Percentiles rank a stretch among this genome's conserved stretches.
phyloP scores from a whole-genome alignment of 192 early-diverging fungal genomes.

The Coemansia sp. region DNA sequence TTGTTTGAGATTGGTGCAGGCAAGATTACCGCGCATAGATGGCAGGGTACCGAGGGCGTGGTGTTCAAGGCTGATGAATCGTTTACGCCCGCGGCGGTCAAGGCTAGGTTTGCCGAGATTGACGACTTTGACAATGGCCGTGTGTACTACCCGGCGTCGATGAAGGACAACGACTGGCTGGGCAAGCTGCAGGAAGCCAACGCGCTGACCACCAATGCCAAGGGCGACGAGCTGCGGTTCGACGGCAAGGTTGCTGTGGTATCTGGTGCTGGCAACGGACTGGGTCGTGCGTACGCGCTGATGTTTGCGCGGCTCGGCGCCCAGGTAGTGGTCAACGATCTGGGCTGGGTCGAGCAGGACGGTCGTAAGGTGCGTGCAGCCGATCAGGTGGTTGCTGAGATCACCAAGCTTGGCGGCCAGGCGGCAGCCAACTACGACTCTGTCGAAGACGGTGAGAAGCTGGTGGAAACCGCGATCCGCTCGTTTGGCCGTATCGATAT shows the following conservation, averaged over 20 bases:
- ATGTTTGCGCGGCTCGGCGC: constrained; percentile 86
- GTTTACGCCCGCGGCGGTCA: constrained; percentile 84
- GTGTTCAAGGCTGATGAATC: constrained; percentile 87
- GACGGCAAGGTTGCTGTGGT: constrained; percentile 82
- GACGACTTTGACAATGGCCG: constrained; percentile 61
- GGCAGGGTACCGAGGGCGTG: constrained; percentile 84
- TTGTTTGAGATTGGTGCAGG: constrained; percentile 95
- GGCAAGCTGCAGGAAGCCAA: constrained; percentile 77
- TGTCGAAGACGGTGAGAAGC: constrained; percentile 94
- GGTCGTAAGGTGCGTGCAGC: constrained; percentile 53
- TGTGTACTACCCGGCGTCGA: constrained; percentile 68
- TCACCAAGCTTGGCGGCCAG: constrained; percentile 75
- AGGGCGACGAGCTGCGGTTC: constrained; percentile 61
- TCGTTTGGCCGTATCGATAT: constrained; percentile 79
- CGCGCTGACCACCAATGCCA: constrained; percentile 61
- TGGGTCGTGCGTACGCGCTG: constrained; percentile 86
- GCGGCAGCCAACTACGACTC: constrained; percentile 93
- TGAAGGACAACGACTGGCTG: constrained; percentile 83
- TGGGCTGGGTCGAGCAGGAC: constrained; percentile 62
- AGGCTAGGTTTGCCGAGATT: constrained; percentile 75
- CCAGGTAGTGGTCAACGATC: constrained; percentile 89
- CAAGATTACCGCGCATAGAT: constrained; percentile 86
- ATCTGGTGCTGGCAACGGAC: constrained; percentile 90
- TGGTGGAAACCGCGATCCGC: constrained; percentile 88
- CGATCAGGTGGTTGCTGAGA: constrained; percentile 83